Conservation (phyloP, 768 basidiomycete species). For the Russula ochroleuca region DNA sequence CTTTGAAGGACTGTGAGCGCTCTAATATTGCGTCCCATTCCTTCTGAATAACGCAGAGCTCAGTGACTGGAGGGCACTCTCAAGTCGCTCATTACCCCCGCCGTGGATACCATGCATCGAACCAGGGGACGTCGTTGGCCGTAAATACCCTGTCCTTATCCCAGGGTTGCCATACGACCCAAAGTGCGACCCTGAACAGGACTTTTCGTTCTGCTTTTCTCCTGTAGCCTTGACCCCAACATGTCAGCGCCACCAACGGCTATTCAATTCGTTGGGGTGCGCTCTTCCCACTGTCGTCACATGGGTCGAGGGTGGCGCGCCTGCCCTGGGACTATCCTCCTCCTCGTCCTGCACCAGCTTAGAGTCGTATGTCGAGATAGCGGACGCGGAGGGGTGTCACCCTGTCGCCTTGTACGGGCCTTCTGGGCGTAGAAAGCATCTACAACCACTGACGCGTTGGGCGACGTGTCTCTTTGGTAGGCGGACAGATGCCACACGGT, state of each 20-base stretch:
- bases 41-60: not conserved
- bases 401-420: not conserved
- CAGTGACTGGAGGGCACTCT: slow-evolving; percentile 15
- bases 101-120: slow-evolving; percentile 19
- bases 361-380: not conserved
- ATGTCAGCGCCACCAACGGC: slow-evolving; percentile 19
- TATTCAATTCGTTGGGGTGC: slow-evolving; percentile 2
- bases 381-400: not conserved
- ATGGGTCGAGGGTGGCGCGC: slow-evolving; percentile 8
- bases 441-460: slow-evolving; percentile 15
- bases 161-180: slow-evolving; percentile 4
- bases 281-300: slow-evolving; percentile 8
- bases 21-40: not conserved
- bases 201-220: slow-evolving; percentile 20
- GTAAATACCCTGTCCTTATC: not conserved
- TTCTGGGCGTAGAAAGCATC: not conserved
- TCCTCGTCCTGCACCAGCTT: slow-evolving; percentile 6
- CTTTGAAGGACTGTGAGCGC: slow-evolving; percentile 16
- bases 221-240: slow-evolving; percentile 14
- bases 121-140: not conserved
- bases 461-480: slow-evolving; percentile 9
- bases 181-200: slow-evolving; percentile 7
- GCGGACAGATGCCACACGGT: not conserved
- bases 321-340: slow-evolving; percentile 1
- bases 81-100: slow-evolving; percentile 11